These are phyloP conservation scores for Exophiala alcalophila DNA, from an alignment of 2,329 filamentous ascomycete species.

Conservation along the genomic window DNA sequence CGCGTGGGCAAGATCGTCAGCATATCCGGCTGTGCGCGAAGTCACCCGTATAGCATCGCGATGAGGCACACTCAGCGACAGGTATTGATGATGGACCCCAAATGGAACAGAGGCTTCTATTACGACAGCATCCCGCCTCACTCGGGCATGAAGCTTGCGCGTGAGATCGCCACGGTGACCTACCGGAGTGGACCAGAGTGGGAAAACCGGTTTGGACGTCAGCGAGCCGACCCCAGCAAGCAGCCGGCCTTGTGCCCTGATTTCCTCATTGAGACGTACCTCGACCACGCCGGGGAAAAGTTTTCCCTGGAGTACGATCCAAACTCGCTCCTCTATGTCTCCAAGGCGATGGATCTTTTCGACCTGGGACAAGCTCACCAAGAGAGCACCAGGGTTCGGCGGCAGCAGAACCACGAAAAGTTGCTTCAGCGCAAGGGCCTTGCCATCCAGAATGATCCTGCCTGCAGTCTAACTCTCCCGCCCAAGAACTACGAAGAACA, in stretches of 20 bases:
- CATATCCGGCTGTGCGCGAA: conserved; percentile 89
- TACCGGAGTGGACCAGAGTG: conserved; percentile 96
- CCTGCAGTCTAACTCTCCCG: conserved; percentile 79
- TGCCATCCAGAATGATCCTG: conserved; percentile 39
- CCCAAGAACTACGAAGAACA: conserved; percentile 84
- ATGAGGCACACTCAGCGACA: conserved; percentile 98
- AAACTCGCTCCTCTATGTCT: conserved; percentile 92
- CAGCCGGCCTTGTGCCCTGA: conserved; percentile 94
- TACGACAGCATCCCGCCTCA: conserved; percentile 84
- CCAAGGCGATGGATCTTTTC: conserved; percentile 98
- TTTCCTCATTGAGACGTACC: conserved; percentile 95
- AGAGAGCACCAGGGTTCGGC: conserved; percentile 58
- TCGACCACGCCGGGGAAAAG: conserved; percentile 97
- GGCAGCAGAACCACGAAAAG: conserved; percentile 59
- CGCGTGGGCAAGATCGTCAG: conserved; percentile 79
- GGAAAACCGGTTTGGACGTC: conserved; percentile 89
- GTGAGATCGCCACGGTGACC: conserved; percentile 95
- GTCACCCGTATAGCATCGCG: conserved; percentile 95
- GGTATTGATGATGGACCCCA: conserved; percentile 97
- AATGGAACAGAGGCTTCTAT: conserved; percentile 95
- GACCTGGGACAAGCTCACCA: conserved; percentile 77
- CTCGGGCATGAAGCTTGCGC: conserved; percentile 93
- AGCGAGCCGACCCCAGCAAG: conserved; percentile 78
- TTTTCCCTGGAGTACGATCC: conserved; percentile 96
- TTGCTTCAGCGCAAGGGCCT: conserved; percentile 46